Evolutionary conservation across 2,329 filamentous ascomycete genomes (phyloP).

Genomic region (Fusarium sambucinum): DNA sequence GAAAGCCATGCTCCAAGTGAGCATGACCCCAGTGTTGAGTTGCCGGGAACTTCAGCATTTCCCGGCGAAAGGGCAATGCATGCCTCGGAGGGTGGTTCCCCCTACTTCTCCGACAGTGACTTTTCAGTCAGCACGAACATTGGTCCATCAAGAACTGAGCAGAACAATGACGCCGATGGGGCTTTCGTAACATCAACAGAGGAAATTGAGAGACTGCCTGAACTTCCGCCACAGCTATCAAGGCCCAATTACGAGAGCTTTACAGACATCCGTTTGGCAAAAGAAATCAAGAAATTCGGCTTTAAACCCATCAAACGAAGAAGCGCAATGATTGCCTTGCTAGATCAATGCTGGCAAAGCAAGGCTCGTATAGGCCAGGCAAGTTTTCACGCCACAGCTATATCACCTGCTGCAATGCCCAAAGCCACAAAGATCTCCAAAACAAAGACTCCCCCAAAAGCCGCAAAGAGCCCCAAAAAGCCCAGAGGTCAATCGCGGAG

Average conservation of each 20-base stretch:
- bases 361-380: conserved; percentile 55
- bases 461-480: conserved; percentile 37
- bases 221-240: conserved; percentile 14
- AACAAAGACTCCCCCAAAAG: conserved; percentile 14
- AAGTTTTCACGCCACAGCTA: conserved; percentile 36
- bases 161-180: neutral
- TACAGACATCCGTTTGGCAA: conserved; percentile 72
- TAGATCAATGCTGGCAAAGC: conserved; percentile 78
- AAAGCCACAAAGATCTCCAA: conserved; percentile 37
- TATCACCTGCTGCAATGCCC: conserved; percentile 27
- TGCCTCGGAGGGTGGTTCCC: conserved; percentile 14
- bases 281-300: conserved; percentile 72
- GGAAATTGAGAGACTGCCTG: neutral
- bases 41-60: conserved; percentile 44
- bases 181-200: neutral
- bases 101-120: conserved; percentile 42
- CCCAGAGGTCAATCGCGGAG: conserved; percentile 54
- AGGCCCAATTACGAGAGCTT: conserved; percentile 71
- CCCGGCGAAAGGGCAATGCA: conserved; percentile 10
- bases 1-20: conserved; percentile 6
- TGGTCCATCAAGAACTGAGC: neutral
- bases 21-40: conserved; percentile 40
- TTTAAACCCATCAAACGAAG: conserved; percentile 80
- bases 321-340: conserved; percentile 75
- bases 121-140: conserved; percentile 35